phyloP scores from a whole-genome alignment of 495 filamentous ascomycete species.

The Penicillium atrosanguineum region DNA sequence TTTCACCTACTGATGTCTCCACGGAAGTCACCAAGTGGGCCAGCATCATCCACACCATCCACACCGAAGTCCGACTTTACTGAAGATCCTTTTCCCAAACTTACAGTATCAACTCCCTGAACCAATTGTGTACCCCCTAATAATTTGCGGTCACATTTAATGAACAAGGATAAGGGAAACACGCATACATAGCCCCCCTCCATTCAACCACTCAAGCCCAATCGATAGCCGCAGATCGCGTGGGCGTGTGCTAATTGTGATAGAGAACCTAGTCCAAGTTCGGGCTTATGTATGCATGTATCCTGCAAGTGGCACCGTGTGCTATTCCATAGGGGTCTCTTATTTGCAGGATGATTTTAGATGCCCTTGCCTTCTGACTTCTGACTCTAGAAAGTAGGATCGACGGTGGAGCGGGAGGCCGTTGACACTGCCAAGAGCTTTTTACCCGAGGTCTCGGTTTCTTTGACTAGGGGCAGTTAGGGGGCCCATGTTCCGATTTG shows the following conservation, averaged over 20 bases:
- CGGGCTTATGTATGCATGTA: neutral
- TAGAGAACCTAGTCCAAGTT: neutral
- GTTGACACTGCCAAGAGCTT: constrained; percentile 2
- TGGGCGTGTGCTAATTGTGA: neutral
- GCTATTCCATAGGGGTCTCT: neutral
- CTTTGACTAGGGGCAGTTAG: neutral
- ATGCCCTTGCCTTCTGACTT: too few species aligned
- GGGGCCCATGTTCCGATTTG: neutral
- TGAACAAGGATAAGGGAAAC: neutral
- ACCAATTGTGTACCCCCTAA: too few species aligned
- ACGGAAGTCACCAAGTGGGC: neutral
- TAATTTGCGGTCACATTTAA: too few species aligned
- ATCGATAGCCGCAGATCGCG: constrained; percentile 1
- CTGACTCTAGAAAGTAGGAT: neutral
- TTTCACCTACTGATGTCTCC: neutral
- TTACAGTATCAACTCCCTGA: neutral
- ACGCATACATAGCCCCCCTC: neutral
- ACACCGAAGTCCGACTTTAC: neutral
- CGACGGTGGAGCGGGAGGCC: neutral
- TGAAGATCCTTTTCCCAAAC: neutral
- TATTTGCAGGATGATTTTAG: neutral
- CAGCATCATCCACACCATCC: neutral
- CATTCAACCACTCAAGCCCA: neutral
- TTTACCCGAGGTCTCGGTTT: neutral
- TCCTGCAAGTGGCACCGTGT: neutral